Percentiles rank a stretch among this genome's conserved stretches.
Evolutionary conservation across 495 filamentous ascomycete species (phyloP).

Genomic region (Hyaloscypha finlandica): DNA sequence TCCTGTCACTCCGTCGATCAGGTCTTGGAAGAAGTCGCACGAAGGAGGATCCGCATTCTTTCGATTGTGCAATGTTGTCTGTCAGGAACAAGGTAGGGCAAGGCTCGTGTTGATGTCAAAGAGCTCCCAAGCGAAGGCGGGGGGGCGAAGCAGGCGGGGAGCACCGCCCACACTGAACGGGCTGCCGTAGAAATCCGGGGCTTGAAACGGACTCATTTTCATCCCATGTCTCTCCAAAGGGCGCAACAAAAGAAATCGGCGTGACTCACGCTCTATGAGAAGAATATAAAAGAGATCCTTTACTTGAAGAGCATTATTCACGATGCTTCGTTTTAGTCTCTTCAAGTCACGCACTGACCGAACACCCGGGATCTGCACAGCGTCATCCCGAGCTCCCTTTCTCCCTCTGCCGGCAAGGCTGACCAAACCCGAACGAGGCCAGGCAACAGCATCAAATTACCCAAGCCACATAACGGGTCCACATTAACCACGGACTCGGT

Average conservation of each 20-base stretch:
- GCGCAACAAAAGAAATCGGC: neutral
- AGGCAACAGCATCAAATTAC: neutral
- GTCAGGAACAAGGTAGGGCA: neutral
- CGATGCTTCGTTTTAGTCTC: neutral
- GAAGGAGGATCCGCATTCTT: neutral
- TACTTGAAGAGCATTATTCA: neutral
- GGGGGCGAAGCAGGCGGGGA: neutral
- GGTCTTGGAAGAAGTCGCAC: neutral
- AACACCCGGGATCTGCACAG: neutral
- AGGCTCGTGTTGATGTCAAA: neutral
- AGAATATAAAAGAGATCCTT: neutral
- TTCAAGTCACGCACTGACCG: neutral
- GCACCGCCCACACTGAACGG: neutral
- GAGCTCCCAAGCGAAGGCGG: neutral
- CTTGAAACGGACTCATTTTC: neutral
- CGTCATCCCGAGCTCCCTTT: neutral
- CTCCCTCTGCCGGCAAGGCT: neutral
- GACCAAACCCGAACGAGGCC: neutral
- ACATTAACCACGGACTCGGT: neutral
- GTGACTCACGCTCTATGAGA: neutral
- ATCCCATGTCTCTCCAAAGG: neutral
- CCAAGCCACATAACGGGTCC: neutral
- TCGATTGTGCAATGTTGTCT: neutral
- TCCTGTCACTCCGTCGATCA: neutral
- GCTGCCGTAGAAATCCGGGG: neutral